These are phyloP conservation scores for Simmondsia chinensis DNA, from an alignment of 148 eudicot species.

Conservation along the genomic window DNA sequence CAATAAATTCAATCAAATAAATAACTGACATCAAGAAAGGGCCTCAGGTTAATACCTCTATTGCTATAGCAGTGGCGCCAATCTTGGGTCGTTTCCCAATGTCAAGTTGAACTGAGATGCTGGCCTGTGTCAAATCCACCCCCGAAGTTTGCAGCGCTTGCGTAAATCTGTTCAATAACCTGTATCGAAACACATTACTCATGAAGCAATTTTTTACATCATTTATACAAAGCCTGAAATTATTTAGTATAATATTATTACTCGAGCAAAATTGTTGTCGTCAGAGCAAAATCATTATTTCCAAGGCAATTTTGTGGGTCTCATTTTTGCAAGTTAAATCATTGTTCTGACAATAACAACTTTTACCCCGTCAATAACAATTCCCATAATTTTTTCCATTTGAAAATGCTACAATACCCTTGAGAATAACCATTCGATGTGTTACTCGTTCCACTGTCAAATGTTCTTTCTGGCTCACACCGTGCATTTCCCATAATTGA, in stretches of 20 bases:
- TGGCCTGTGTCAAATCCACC: constrained; percentile 79
- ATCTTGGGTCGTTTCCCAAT: constrained; percentile 36
- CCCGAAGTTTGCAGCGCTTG: constrained; percentile 75
- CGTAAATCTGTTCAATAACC: constrained; percentile 59
- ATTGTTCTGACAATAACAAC: not conserved
- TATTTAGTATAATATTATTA: not conserved
- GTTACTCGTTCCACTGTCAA: constrained; percentile 34
- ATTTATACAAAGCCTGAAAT: not conserved
- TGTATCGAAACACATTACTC: constrained; percentile 30
- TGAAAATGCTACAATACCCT: too few relatives aligned
- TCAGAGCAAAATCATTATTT: too few relatives aligned
- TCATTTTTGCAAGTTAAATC: not conserved
- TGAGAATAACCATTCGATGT: constrained; percentile 64
- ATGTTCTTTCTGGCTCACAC: constrained; percentile 23
- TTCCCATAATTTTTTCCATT: constrained; percentile 4
- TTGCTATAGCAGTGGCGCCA: constrained; percentile 12
- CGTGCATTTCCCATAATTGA: constrained; percentile 26
- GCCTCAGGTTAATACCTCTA: constrained; percentile 22
- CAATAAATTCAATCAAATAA: not conserved
- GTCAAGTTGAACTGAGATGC: constrained; percentile 81
- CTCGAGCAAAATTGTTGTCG: too few relatives aligned
- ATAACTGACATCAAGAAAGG: not conserved
- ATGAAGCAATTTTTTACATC: too few relatives aligned
- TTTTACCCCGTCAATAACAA: not conserved
- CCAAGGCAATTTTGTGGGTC: too few relatives aligned